Percentiles rank a stretch among this genome's conserved stretches.
phyloP scores from a whole-genome alignment of 2,329 filamentous ascomycete genomes.

The Trichoderma guizhouense region DNA sequence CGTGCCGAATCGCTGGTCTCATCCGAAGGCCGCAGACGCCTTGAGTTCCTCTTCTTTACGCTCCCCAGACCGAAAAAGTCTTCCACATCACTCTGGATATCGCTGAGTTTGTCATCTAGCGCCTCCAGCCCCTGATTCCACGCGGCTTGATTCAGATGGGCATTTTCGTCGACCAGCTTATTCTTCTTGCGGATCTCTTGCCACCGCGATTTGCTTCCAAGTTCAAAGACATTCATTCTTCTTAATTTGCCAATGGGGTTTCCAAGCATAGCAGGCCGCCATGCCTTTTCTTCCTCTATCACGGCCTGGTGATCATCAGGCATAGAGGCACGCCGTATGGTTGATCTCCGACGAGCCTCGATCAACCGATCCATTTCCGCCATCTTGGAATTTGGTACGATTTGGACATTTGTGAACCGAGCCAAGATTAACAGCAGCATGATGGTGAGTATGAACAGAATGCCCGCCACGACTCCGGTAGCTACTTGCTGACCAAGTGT shows the following conservation, averaged over 20 bases:
- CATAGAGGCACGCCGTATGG: constrained; percentile 43
- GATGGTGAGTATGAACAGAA: constrained; percentile 62
- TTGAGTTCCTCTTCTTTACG: constrained; percentile 25
- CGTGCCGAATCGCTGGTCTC: constrained; percentile 29
- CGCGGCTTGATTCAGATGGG: constrained; percentile 36
- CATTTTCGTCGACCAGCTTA: constrained; percentile 48
- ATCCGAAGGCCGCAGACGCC: constrained; percentile 28
- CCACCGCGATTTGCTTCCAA: constrained; percentile 66
- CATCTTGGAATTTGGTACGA: constrained; percentile 61
- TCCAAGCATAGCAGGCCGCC: constrained; percentile 68
- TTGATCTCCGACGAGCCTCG: constrained; percentile 47
- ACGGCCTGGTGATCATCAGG: constrained; percentile 37
- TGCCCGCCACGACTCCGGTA: constrained; percentile 65
- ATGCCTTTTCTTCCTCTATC: constrained; percentile 55
- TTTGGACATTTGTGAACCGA: constrained; percentile 64
- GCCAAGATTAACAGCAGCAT: constrained; percentile 60
- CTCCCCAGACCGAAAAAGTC: constrained; percentile 29
- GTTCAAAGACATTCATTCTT: constrained; percentile 67
- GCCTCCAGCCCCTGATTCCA: constrained; percentile 36
- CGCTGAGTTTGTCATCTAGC: constrained; percentile 37
- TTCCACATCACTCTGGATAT: constrained; percentile 33
- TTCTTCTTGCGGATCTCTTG: constrained; percentile 66
- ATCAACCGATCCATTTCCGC: constrained; percentile 53
- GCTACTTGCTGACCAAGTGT: constrained; percentile 64
- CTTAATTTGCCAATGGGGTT: constrained; percentile 67